Conservation (phyloP, 2,329 filamentous ascomycete species). For the Sarocladium strictum region DNA sequence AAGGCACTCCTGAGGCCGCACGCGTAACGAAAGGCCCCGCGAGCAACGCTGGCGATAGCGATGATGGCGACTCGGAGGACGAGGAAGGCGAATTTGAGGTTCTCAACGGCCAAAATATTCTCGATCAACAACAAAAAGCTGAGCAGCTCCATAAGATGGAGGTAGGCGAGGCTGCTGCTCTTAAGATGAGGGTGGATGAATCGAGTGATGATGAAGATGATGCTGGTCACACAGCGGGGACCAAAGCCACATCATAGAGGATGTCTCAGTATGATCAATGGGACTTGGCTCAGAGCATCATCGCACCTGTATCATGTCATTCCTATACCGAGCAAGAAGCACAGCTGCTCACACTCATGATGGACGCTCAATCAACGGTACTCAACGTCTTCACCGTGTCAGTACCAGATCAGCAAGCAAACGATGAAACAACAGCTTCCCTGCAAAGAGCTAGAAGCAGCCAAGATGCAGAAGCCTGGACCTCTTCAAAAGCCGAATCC, state of each 20-base stretch:
- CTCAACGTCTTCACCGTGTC: background rate
- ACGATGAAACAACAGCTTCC: background rate
- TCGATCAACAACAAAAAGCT: constrained; percentile 41
- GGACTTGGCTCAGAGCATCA: background rate
- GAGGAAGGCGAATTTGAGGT: constrained; percentile 40
- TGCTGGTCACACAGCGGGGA: background rate
- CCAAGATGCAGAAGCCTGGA: no score
- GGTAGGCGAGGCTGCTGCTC: constrained; percentile 49
- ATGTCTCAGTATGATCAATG: background rate
- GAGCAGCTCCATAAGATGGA: constrained; percentile 55
- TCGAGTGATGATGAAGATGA: constrained; percentile 33
- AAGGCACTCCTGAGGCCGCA: background rate
- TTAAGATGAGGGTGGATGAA: constrained; percentile 33
- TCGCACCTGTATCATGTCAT: background rate
- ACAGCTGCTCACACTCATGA: background rate
- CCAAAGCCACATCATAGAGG: constrained; percentile 11
- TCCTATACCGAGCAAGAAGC: background rate
- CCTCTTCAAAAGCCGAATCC: no score
- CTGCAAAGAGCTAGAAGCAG: background rate
- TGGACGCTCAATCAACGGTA: background rate
- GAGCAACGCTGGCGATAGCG: constrained; percentile 26
- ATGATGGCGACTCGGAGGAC: constrained; percentile 25
- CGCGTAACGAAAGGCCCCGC: constrained; percentile 12
- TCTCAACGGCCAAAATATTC: constrained; percentile 33
- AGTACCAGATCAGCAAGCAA: no score